phyloP scores from a whole-genome alignment of 2,329 filamentous ascomycete species.

The Colletotrichum caudatum region DNA sequence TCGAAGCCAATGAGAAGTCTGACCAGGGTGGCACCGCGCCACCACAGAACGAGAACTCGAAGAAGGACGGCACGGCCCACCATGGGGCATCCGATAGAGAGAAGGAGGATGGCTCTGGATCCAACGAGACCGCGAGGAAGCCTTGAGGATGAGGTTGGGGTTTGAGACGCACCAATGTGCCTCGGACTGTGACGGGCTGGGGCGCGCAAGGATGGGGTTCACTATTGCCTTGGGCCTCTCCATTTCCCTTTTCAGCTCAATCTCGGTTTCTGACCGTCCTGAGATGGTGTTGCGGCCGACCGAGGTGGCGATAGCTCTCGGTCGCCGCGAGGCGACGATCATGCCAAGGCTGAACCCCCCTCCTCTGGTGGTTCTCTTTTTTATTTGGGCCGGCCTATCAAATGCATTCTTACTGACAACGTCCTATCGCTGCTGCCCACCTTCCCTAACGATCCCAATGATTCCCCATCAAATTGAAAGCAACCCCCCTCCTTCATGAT shows the following conservation, averaged over 20 bases:
- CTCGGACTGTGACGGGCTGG: not conserved
- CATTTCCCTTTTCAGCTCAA: not conserved
- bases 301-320: slow-evolving; percentile 21
- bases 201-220: not conserved
- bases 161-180: not conserved
- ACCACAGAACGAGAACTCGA: slow-evolving; percentile 7
- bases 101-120: not conserved
- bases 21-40: not conserved
- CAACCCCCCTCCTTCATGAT: not conserved
- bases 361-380: slow-evolving; percentile 19
- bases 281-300: not conserved
- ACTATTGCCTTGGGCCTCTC: not conserved
- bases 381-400: slow-evolving; percentile 21
- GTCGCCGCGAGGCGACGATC: slow-evolving; percentile 19
- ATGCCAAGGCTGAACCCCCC: slow-evolving; percentile 5
- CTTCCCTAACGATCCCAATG: not conserved
- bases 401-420: slow-evolving; percentile 6
- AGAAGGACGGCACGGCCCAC: not conserved
- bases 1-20: slow-evolving; percentile 51
- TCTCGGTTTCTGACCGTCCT: slow-evolving; percentile 1
- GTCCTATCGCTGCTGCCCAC: not conserved
- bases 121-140: slow-evolving; percentile 12
- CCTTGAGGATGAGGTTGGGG: not conserved
- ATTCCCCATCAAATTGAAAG: not conserved
- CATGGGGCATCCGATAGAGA: not conserved